Evolutionary conservation across 192 early-diverging fungal species (phyloP).

Genomic region (Coemansia sp.): DNA sequence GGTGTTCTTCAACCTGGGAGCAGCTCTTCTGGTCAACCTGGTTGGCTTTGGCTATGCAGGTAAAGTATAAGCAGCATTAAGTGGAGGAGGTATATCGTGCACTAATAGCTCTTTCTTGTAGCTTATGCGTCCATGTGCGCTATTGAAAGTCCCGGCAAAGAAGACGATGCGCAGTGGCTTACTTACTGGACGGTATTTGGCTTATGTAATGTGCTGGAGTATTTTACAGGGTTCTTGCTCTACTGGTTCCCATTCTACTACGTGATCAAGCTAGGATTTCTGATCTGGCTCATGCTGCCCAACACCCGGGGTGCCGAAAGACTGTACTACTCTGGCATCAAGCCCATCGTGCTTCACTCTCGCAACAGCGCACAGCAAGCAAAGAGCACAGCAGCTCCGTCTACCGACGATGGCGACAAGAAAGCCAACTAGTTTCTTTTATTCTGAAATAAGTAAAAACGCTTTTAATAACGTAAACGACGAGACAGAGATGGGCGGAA

Average conservation of each 20-base stretch:
- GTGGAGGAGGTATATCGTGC: too few species aligned
- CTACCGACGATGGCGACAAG: background rate
- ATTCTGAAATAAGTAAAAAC: background rate
- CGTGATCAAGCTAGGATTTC: constrained; percentile 83
- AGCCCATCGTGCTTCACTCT: constrained; percentile 65
- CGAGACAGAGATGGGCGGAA: constrained; percentile 41
- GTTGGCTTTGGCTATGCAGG: constrained; percentile 87
- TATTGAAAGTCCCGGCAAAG: constrained; percentile 74
- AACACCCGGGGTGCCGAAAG: constrained; percentile 73
- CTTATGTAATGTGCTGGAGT: constrained; percentile 82
- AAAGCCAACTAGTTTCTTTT: background rate
- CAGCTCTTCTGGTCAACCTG: constrained; percentile 75
- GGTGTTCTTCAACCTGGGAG: constrained; percentile 88
- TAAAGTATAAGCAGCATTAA: constrained; percentile 37
- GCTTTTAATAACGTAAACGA: constrained; percentile 6
- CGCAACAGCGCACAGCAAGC: constrained; percentile 9
- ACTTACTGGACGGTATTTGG: constrained; percentile 92
- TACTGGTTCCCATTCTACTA: constrained; percentile 98
- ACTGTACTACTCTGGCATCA: constrained; percentile 72
- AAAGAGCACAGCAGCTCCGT: background rate
- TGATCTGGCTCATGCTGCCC: constrained; percentile 83
- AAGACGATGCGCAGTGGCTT: constrained; percentile 86
- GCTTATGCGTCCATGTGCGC: constrained; percentile 92
- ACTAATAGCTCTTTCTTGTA: background rate
- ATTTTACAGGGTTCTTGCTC: constrained; percentile 83